A percentile compares a stretch with the other conserved stretches of the same genome.
Conservation (phyloP, 192 early-diverging fungal species). For the Oehlia diaphana region DNA sequence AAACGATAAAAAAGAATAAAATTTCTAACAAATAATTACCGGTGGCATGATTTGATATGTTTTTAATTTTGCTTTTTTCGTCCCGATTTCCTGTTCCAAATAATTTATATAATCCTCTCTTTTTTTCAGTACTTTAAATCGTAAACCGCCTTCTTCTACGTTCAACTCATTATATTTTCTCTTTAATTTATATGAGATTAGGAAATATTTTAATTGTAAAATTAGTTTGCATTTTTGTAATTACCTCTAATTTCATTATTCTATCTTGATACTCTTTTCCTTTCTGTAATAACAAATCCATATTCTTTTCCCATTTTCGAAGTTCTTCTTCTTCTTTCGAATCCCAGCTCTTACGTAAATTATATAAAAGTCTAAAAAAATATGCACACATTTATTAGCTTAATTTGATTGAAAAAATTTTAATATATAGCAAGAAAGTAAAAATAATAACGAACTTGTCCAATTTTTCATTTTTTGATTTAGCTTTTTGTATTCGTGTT, state of each 20-base stretch:
- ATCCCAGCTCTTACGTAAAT: not conserved
- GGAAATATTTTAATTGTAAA: not conserved
- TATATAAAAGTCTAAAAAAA: constrained; percentile 7
- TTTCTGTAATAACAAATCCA: not conserved
- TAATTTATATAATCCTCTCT: not conserved
- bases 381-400: not conserved
- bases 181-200: not conserved
- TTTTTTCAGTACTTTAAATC: constrained; percentile 14
- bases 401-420: not conserved
- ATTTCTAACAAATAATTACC: not conserved
- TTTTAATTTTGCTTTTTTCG: constrained; percentile 1
- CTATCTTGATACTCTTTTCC: constrained; percentile 3
- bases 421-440: not conserved
- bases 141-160: constrained; percentile 18
- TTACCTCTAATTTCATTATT: constrained; percentile 2
- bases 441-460: not conserved
- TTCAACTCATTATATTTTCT: constrained; percentile 2
- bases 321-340: constrained; percentile 14
- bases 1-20: not conserved
- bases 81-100: not conserved
- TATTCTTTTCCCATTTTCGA: constrained; percentile 20
- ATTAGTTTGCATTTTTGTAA: not conserved
- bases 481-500: constrained; percentile 4
- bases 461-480: not conserved
- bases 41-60: constrained; percentile 22